Evolutionary conservation across 2,329 filamentous ascomycete genomes (phyloP).

Genomic region (Penicillium nordicum): DNA sequence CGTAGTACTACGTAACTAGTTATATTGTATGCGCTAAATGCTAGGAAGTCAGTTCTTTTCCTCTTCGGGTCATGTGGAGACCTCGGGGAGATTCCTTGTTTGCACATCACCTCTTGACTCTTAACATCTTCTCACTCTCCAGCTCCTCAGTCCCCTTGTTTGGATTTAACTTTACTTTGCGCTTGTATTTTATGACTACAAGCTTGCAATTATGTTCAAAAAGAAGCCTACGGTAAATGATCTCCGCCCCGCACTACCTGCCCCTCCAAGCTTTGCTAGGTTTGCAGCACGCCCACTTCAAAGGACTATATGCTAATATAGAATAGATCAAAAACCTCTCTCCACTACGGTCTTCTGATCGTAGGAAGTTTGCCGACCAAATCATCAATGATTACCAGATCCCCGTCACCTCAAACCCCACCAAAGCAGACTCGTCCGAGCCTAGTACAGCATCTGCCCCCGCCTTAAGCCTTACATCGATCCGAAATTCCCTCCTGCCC

Average conservation of each 20-base stretch:
- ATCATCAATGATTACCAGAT: slow-evolving; percentile 63
- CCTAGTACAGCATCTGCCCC: slow-evolving; percentile 28
- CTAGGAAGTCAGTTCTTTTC: background rate
- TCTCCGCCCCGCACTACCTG: slow-evolving; percentile 28
- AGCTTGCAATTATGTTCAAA: slow-evolving; percentile 54
- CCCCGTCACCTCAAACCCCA: slow-evolving; percentile 40
- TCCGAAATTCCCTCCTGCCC: slow-evolving; percentile 60
- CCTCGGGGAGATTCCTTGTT: slow-evolving; percentile 1
- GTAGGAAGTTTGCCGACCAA: slow-evolving; percentile 63
- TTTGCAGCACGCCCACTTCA: background rate
- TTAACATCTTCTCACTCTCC: background rate
- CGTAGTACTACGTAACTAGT: too few relatives aligned
- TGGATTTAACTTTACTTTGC: too few relatives aligned
- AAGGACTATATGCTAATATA: slow-evolving; percentile 9
- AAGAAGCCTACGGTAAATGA: slow-evolving; percentile 57
- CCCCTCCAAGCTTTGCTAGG: slow-evolving; percentile 17
- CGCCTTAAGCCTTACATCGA: slow-evolving; percentile 46
- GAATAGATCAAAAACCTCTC: slow-evolving; percentile 62
- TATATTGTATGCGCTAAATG: too few relatives aligned
- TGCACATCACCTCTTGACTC: background rate
- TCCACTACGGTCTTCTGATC: slow-evolving; percentile 64
- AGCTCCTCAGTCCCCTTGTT: background rate
- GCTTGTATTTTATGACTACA: background rate
- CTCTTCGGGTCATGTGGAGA: slow-evolving; percentile 1
- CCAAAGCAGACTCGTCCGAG: slow-evolving; percentile 32